Base-by-base conservation (phyloP, 768 basidiomycete genomes). In the Rhizopogon vinicolor region DNA sequence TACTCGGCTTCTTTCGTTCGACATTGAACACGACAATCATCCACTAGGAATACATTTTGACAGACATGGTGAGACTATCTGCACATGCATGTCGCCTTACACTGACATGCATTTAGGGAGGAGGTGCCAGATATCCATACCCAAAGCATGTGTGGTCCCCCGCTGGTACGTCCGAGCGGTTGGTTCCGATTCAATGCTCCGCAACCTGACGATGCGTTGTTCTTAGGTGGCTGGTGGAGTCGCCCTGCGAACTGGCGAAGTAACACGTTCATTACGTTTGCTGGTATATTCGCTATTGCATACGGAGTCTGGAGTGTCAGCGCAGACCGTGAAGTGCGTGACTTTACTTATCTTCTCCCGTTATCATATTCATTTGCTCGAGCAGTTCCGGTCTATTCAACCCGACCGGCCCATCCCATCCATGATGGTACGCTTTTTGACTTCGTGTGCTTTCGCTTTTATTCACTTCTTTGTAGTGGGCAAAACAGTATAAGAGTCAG, bases 101-200 rank as follows among this genome's bases (percentile, higher is more conserved):
- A 19, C 19, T 48, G 46, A 35, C 14, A 48, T 22, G 19, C 13
- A 7, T 48, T 12, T 54, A 91, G 90, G 90, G 90, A 44, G 90
- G 89, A 73, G 89, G 89, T 59, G 82, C 75, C 53, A 85, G 91
- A 74, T 97, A 91, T 79, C 92, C 93, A 8, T 97, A 87, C 70
- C 94, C 93, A 33, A 95, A 94, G 78, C 82, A 89, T 66, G 94
- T 97, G 53, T 98, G 93, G 92, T 88, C 93, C 22, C 94, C 95
- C 66, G 80, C 93, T 61, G 92, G 92, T 91, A 52, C 58, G 72
- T 73, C 18, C 19, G 19, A 48, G 46, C 46, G 46, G 33, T 31
- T 18, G 42, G 16, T 44, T 39, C 12, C 48, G 45, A 51, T 42
- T 41, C 42, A 37, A 45, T 41, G 16, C 28, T 18, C 40, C 54